These are phyloP conservation scores for Toxicodendron radicans DNA, from an alignment of 345 rosid species.

Conservation along the genomic window DNA sequence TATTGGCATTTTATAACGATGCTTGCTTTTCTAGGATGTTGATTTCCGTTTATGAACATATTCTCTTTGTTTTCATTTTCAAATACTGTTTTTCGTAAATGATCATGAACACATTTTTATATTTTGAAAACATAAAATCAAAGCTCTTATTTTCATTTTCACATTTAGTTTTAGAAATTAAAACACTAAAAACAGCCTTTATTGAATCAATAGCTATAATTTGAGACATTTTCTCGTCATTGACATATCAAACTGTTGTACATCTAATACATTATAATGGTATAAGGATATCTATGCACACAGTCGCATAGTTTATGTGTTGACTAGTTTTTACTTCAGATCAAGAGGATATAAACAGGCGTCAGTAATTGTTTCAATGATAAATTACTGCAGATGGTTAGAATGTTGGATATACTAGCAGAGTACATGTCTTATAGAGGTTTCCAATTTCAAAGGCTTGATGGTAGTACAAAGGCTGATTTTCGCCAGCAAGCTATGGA, in stretches of 20 bases:
- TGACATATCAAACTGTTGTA: not conserved
- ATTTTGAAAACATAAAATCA: too few relatives aligned
- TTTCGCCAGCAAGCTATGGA: constrained; percentile 99
- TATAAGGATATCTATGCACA: not conserved
- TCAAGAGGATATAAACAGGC: not conserved
- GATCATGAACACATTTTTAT: too few relatives aligned
- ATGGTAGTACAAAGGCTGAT: constrained; percentile 99
- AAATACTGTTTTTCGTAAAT: too few relatives aligned
- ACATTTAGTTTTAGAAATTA: too few relatives aligned
- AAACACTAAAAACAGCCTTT: not conserved
- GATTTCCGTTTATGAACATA: too few relatives aligned
- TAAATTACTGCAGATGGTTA: constrained; percentile 77
- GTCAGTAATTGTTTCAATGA: not conserved
- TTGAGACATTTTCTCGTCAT: not conserved
- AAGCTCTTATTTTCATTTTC: too few relatives aligned
- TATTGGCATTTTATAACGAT: not conserved
- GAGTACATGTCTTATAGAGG: constrained; percentile 91
- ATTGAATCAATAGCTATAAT: not conserved
- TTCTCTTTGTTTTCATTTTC: too few relatives aligned
- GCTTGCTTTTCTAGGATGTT: too few relatives aligned
- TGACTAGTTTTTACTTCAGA: not conserved
- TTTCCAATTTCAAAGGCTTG: constrained; percentile 97
- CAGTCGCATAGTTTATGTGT: not conserved
- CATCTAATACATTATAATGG: not conserved
- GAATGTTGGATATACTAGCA: constrained; percentile 96